phyloP scores from a whole-genome alignment of 352 stramenopile genomes.

The Phytophthora palmivora region DNA sequence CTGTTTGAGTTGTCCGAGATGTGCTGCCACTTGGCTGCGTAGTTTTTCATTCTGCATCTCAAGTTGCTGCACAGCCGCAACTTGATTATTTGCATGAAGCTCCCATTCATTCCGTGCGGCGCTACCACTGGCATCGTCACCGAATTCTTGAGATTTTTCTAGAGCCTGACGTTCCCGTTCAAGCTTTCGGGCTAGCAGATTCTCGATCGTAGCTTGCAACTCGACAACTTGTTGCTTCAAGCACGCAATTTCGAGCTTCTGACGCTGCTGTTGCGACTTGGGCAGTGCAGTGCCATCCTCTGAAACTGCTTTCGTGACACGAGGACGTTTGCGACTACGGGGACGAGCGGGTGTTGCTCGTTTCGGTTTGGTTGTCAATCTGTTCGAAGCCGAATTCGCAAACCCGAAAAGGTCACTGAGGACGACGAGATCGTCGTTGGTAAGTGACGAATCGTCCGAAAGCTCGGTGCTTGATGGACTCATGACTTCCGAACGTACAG shows the following conservation, averaged over 20 bases:
- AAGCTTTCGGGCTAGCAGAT: conserved; percentile 32
- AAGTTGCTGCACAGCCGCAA: conserved; percentile 28
- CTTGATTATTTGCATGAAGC: conserved; percentile 22
- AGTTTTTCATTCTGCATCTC: conserved; percentile 52
- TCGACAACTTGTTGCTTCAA: conserved; percentile 40
- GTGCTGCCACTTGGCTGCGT: conserved; percentile 32
- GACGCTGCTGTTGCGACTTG: conserved; percentile 45
- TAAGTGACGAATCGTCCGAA: conserved; percentile 35
- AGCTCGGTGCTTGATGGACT: conserved; percentile 24
- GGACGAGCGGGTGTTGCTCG: background rate
- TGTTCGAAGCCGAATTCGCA: background rate
- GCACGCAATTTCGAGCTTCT: conserved; percentile 42
- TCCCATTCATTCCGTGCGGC: conserved; percentile 12
- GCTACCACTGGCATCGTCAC: background rate
- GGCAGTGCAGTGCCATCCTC: conserved; percentile 3
- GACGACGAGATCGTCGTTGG: conserved; percentile 31
- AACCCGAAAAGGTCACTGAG: conserved; percentile 40
- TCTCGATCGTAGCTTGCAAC: conserved; percentile 30
- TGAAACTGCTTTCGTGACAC: background rate
- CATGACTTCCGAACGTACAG: background rate
- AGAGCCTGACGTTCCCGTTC: conserved; percentile 20
- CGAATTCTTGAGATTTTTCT: background rate
- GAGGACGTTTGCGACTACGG: conserved; percentile 26
- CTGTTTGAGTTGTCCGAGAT: conserved; percentile 33
- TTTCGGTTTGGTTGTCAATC: background rate